Evolutionary conservation across 768 basidiomycete species (phyloP).

Genomic region (Solioccasus polychromus): DNA sequence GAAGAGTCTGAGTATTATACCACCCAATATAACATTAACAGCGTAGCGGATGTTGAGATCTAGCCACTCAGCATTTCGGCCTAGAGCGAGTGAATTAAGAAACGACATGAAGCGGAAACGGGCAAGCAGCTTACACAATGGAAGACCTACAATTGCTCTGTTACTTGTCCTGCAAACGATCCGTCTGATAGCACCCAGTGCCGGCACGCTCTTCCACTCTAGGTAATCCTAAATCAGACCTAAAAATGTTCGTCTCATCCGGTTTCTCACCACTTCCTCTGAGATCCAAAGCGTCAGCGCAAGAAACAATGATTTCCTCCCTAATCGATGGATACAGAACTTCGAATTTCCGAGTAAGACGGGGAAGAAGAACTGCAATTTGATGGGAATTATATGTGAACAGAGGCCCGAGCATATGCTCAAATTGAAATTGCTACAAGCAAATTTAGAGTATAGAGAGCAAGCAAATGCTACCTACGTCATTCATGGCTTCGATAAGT

Average conservation of each 20-base stretch:
- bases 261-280: slow-evolving; percentile 8
- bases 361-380: slow-evolving; percentile 21
- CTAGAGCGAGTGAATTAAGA: neutral
- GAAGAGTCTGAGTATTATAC: too few relatives aligned
- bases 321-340: slow-evolving; percentile 38
- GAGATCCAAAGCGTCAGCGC: slow-evolving; percentile 34
- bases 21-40: too few relatives aligned
- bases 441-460: too few relatives aligned
- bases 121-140: slow-evolving; percentile 36
- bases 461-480: too few relatives aligned
- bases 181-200: slow-evolving; percentile 20
- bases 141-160: slow-evolving; percentile 47
- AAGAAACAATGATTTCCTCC: too few relatives aligned
- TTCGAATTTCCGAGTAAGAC: slow-evolving; percentile 38
- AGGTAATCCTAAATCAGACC: neutral
- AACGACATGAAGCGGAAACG: neutral
- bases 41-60: too few relatives aligned
- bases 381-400: slow-evolving; percentile 30
- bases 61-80: too few relatives aligned
- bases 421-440: slow-evolving; percentile 37
- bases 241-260: too few relatives aligned
- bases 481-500: slow-evolving; percentile 23
- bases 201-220: slow-evolving; percentile 40
- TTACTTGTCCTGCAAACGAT: slow-evolving; percentile 40
- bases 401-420: slow-evolving; percentile 36